These are phyloP conservation scores for Brasenia schreberi DNA, from an alignment of 164 flowering plant species.

Conservation along the genomic window DNA sequence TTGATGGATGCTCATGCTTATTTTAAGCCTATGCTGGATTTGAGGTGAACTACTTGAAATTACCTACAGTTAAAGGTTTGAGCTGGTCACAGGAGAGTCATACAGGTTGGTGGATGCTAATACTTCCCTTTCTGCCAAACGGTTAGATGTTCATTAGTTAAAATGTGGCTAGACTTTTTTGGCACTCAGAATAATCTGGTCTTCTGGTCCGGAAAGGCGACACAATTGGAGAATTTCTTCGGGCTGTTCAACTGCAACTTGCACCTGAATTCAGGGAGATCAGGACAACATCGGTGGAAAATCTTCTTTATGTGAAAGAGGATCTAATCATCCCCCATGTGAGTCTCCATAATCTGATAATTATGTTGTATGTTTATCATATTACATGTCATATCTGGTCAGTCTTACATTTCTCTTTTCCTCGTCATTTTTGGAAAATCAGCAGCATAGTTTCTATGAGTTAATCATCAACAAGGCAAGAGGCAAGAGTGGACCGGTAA, in stretches of 20 bases:
- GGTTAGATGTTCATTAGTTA: too few relatives aligned
- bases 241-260: constrained; percentile 97
- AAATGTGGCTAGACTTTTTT: background rate
- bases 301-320: constrained; percentile 93
- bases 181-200: background rate
- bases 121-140: background rate
- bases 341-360: constrained; percentile 4
- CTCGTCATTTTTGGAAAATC: constrained; percentile 13
- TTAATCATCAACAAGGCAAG: constrained; percentile 90
- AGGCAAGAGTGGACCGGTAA: constrained; percentile 99
- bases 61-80: constrained; percentile 99
- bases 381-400: background rate
- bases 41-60: constrained; percentile 94
- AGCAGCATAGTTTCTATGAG: constrained; percentile 99
- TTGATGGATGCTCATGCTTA: background rate
- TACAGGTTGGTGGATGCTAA: constrained; percentile 40
- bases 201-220: constrained; percentile 89
- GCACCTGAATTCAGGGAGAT: constrained; percentile 98
- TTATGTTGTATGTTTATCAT: background rate
- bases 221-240: constrained; percentile 79
- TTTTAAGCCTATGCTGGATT: constrained; percentile 2
- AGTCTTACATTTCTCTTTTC: constrained; percentile 1
- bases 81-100: constrained; percentile 85
- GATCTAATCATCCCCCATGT: constrained; percentile 99
- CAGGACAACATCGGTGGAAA: constrained; percentile 93